phyloP scores from a whole-genome alignment of 495 filamentous ascomycete species.

The Aspergillus avenaceus region DNA sequence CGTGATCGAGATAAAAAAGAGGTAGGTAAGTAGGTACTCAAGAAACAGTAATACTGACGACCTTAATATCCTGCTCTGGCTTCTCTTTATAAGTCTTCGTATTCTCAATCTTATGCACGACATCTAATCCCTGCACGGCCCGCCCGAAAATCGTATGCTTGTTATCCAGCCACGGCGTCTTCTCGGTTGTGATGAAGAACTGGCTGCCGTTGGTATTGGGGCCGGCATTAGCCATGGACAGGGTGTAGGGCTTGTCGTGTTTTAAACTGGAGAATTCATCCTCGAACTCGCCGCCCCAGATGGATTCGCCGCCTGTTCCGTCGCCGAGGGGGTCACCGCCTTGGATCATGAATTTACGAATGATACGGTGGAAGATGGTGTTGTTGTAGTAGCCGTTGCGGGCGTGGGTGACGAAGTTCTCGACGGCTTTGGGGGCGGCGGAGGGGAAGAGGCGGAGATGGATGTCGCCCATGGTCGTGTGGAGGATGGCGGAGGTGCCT shows the following conservation, averaged over 20 bases:
- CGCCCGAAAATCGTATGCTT: conserved; percentile 97
- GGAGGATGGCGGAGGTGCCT: conserved; percentile 76
- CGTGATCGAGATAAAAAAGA: not conserved
- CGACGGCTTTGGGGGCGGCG: conserved; percentile 91
- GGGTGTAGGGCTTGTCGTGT: conserved; percentile 93
- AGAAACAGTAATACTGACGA: conserved; percentile 69
- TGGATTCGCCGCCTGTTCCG: conserved; percentile 92
- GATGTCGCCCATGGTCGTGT: conserved; percentile 94
- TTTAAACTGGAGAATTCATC: conserved; percentile 90
- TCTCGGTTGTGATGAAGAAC: conserved; percentile 98
- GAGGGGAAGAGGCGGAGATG: conserved; percentile 90
- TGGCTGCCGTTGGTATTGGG: conserved; percentile 77
- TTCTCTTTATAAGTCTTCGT: conserved; percentile 89
- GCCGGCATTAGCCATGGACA: conserved; percentile 96
- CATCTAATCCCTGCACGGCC: conserved; percentile 82
- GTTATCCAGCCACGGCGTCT: conserved; percentile 91
- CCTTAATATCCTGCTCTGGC: conserved; percentile 95
- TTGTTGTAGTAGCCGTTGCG: conserved; percentile 92
- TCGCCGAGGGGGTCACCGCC: conserved; percentile 91
- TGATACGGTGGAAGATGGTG: conserved; percentile 95
- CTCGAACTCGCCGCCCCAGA: conserved; percentile 94
- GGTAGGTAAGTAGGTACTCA: not conserved
- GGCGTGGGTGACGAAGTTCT: conserved; percentile 94
- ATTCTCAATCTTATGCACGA: conserved; percentile 97
- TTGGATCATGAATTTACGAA: conserved; percentile 97